Evolutionary conservation across 331 rosid genomes (phyloP).

Genomic region (Stylosanthes scabra): DNA sequence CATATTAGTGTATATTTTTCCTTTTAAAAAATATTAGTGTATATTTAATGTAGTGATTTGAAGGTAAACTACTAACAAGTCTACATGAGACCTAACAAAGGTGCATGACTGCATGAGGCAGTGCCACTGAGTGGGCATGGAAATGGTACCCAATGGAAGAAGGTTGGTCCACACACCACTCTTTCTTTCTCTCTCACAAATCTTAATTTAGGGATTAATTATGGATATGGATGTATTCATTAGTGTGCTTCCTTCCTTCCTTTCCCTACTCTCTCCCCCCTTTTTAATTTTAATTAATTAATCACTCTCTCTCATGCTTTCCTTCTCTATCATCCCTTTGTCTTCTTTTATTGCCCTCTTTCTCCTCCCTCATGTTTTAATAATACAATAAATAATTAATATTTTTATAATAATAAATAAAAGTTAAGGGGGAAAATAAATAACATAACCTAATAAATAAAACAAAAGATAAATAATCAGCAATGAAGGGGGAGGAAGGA

Average conservation of each 20-base stretch:
- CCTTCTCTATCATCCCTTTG: slow-evolving; percentile 26
- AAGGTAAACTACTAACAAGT: no score
- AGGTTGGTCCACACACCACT: not conserved
- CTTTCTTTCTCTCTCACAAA: not conserved
- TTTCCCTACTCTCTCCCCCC: not conserved
- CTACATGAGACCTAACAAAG: no score
- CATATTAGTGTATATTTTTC: no score
- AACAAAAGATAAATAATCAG: not conserved
- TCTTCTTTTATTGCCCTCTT: slow-evolving; percentile 20
- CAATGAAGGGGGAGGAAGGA: not conserved
- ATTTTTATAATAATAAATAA: no score
- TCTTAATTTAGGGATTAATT: slow-evolving; percentile 32
- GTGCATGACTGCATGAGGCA: no score
- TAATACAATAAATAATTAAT: not conserved
- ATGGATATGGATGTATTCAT: slow-evolving; percentile 1
- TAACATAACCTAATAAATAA: not conserved
- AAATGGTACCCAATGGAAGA: slow-evolving; percentile 9
- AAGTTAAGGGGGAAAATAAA: no score
- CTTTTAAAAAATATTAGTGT: no score
- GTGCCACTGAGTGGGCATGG: no score
- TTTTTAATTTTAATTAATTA: not conserved
- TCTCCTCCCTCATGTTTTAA: not conserved
- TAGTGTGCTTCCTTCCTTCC: not conserved
- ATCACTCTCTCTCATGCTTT: slow-evolving; percentile 20
- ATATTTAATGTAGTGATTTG: no score